A percentile compares a stretch with the other conserved stretches of the same genome.
phyloP scores from a whole-genome alignment of 2,329 filamentous ascomycete genomes.

The Venturia pyrina region DNA sequence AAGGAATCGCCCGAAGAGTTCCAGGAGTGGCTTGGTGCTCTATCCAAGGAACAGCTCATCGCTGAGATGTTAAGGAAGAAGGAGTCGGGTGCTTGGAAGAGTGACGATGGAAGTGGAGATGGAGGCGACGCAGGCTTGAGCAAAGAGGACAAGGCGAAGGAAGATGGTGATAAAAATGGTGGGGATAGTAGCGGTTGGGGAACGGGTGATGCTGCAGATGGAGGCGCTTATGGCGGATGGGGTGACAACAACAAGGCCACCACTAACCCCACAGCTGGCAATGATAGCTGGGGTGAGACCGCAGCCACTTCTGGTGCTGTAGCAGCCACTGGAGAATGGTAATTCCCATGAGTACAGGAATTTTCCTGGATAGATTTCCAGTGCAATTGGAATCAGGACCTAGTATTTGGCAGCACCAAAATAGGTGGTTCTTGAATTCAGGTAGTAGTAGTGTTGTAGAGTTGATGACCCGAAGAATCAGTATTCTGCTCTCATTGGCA shows the following conservation, averaged over 20 bases:
- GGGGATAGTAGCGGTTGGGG: not conserved
- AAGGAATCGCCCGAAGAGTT: conserved; percentile 17
- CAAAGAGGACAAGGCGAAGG: not conserved
- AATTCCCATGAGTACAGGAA: not conserved
- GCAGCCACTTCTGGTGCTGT: not conserved
- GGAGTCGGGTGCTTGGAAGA: not conserved
- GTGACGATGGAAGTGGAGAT: conserved; percentile 2
- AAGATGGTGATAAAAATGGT: not conserved
- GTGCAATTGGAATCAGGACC: not conserved
- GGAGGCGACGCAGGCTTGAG: not conserved
- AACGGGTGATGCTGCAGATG: not conserved
- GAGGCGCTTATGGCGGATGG: not conserved
- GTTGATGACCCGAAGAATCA: not conserved
- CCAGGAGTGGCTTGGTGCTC: conserved; percentile 17
- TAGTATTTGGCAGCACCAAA: not conserved
- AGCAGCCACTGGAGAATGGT: not conserved
- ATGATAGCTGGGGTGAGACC: not conserved
- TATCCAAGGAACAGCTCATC: conserved; percentile 24
- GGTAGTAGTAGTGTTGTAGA: not conserved
- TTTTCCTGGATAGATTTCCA: not conserved
- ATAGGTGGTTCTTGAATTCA: not conserved
- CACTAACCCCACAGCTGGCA: not conserved
- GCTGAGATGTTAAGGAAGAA: conserved; percentile 17
- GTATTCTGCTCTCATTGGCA: not conserved
- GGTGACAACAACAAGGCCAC: not conserved